Percentiles rank a stretch among this genome's conserved stretches.
These are phyloP conservation scores for Galerina sulciceps DNA, from an alignment of 768 basidiomycete genomes.

Conservation along the genomic window DNA sequence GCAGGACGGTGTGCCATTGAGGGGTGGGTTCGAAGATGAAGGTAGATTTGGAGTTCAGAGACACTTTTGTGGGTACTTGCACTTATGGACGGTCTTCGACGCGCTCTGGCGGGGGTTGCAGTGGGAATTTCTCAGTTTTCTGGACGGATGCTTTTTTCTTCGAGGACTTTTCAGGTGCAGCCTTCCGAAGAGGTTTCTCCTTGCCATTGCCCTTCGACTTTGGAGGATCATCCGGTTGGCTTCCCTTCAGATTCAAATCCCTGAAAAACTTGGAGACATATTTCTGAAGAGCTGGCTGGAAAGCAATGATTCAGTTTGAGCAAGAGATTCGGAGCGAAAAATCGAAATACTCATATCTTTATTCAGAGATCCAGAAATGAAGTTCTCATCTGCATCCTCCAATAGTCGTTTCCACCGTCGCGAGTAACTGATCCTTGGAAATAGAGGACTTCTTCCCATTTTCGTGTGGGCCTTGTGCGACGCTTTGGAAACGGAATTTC, in stretches of 20 bases:
- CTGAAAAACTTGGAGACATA: constrained; percentile 53
- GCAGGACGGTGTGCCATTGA: constrained; percentile 59
- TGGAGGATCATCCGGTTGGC: constrained; percentile 7
- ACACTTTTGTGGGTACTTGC: constrained; percentile 37
- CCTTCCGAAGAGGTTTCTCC: not conserved
- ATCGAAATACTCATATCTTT: no score
- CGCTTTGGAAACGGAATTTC: constrained; percentile 12
- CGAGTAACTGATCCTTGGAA: no score
- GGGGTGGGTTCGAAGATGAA: constrained; percentile 46
- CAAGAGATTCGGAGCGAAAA: not conserved
- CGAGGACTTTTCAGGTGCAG: not conserved
- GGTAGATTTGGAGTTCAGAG: constrained; percentile 38
- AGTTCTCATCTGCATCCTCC: no score
- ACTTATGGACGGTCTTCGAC: constrained; percentile 22
- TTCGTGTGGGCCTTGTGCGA: no score
- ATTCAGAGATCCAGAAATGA: no score
- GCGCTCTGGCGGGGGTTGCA: not conserved
- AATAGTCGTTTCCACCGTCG: no score
- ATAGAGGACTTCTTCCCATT: no score
- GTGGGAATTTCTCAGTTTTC: constrained; percentile 11
- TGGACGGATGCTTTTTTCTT: constrained; percentile 15
- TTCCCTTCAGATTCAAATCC: constrained; percentile 33
- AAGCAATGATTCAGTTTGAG: not conserved
- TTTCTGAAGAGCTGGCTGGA: constrained; percentile 43
- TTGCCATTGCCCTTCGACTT: constrained; percentile 18